Evolutionary conservation across 129 eudicot species (phyloP).

Genomic region (Tagetes patula): DNA sequence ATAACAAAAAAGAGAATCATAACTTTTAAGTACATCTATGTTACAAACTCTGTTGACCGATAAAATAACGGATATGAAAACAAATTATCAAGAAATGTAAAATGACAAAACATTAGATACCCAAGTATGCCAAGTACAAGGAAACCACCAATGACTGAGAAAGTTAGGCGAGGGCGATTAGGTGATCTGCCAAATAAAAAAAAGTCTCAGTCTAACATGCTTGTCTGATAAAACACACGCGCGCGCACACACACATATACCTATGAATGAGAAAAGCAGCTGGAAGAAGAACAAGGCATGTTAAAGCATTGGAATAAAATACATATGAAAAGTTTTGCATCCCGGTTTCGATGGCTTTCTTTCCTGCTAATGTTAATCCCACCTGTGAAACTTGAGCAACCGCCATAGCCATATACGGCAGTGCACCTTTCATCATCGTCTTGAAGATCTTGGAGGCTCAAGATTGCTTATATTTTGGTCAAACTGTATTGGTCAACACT

Average conservation of each 20-base stretch:
- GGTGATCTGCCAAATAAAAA: slow-evolving; percentile 38
- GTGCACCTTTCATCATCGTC: slow-evolving; percentile 34
- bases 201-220: slow-evolving; percentile 1
- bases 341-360: slow-evolving; percentile 51
- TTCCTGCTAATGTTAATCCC: slow-evolving; percentile 42
- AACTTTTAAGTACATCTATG: neutral
- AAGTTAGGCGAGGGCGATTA: slow-evolving; percentile 35
- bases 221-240: neutral
- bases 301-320: slow-evolving; percentile 38
- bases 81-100: neutral
- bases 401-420: slow-evolving; percentile 54
- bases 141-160: slow-evolving; percentile 39
- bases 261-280: slow-evolving; percentile 40
- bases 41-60: neutral
- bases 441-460: slow-evolving; percentile 17
- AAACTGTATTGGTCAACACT: slow-evolving; percentile 5
- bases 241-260: neutral
- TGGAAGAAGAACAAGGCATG: slow-evolving; percentile 51
- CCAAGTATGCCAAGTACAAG: slow-evolving; percentile 56
- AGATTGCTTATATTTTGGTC: slow-evolving; percentile 20
- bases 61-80: neutral
- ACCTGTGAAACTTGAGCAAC: slow-evolving; percentile 51
- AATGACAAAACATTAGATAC: slow-evolving; percentile 28
- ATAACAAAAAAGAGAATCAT: neutral
- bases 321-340: slow-evolving; percentile 40